These are phyloP conservation scores for Saitozyma podzolica DNA, from an alignment of 768 basidiomycete species.

Conservation along the genomic window DNA sequence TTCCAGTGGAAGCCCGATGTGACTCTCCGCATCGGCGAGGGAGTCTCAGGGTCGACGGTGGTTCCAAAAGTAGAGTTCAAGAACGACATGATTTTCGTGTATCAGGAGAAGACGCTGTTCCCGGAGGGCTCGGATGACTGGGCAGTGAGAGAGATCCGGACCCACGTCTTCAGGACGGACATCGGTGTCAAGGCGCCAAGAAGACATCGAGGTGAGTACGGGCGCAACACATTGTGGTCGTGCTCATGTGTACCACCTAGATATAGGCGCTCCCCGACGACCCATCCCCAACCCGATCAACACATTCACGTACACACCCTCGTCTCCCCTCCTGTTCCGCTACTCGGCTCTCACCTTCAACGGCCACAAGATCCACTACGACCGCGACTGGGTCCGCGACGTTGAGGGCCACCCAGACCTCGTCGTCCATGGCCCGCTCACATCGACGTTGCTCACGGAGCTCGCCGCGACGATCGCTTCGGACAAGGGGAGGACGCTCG, in stretches of 20 bases:
- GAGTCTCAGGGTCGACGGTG: conserved; percentile 7
- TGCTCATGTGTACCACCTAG: background rate
- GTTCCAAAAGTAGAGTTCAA: conserved; percentile 36
- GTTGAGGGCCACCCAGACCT: conserved; percentile 72
- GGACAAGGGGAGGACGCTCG: conserved; percentile 52
- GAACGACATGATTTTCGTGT: conserved; percentile 43
- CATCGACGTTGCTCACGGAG: conserved; percentile 76
- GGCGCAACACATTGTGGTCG: background rate
- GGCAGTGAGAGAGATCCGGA: conserved; percentile 39
- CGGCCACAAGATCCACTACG: conserved; percentile 79
- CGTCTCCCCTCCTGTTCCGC: conserved; percentile 72
- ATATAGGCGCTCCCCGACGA: background rate
- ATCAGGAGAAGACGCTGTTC: conserved; percentile 31
- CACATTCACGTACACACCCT: conserved; percentile 67
- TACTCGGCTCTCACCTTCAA: conserved; percentile 87
- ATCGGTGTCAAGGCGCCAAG: conserved; percentile 6
- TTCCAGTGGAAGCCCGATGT: conserved; percentile 14
- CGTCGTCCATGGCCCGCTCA: conserved; percentile 81
- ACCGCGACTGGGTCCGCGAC: conserved; percentile 67
- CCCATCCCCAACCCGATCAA: background rate
- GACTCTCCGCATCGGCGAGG: background rate
- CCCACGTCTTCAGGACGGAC: conserved; percentile 42
- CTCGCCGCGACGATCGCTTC: conserved; percentile 43
- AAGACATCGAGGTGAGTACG: conserved; percentile 1
- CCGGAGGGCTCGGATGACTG: conserved; percentile 11